phyloP scores from a whole-genome alignment of 345 rosid species.

The Dipteronia dyeriana region DNA sequence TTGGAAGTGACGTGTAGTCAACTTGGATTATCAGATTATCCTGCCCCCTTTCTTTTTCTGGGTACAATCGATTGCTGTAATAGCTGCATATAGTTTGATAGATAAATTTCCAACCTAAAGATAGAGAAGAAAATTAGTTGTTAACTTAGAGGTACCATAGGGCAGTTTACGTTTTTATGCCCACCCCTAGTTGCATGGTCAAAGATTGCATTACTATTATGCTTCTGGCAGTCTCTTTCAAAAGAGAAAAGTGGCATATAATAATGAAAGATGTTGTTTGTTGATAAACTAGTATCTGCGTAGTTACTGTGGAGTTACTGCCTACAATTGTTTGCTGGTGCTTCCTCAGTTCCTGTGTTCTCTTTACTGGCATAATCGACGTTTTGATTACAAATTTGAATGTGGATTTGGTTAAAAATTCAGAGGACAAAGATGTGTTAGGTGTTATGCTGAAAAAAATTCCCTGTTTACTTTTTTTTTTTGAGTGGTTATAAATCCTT shows the following conservation, averaged over 20 bases:
- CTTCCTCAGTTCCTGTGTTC: neutral
- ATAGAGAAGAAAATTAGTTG: neutral
- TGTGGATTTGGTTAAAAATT: conserved; percentile 6
- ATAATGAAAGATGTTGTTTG: too few relatives aligned
- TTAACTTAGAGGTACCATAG: neutral
- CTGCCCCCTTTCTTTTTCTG: too few relatives aligned
- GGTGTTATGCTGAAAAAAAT: neutral
- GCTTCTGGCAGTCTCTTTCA: too few relatives aligned
- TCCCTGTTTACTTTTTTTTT: neutral
- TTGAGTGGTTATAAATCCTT: neutral
- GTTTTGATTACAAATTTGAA: neutral
- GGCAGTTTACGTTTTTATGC: too few relatives aligned
- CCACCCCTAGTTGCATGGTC: too few relatives aligned
- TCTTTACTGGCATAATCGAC: neutral
- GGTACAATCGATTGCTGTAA: too few relatives aligned
- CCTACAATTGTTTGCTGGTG: neutral
- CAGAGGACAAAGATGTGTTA: neutral
- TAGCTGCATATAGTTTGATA: neutral
- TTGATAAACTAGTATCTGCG: neutral
- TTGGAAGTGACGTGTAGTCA: neutral
- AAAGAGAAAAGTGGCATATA: too few relatives aligned
- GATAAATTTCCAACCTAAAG: neutral
- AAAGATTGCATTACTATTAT: too few relatives aligned
- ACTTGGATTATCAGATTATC: neutral
- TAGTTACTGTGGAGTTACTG: neutral